Conservation (phyloP, 257 asterid genomes). For the Solanum medicagineum region DNA sequence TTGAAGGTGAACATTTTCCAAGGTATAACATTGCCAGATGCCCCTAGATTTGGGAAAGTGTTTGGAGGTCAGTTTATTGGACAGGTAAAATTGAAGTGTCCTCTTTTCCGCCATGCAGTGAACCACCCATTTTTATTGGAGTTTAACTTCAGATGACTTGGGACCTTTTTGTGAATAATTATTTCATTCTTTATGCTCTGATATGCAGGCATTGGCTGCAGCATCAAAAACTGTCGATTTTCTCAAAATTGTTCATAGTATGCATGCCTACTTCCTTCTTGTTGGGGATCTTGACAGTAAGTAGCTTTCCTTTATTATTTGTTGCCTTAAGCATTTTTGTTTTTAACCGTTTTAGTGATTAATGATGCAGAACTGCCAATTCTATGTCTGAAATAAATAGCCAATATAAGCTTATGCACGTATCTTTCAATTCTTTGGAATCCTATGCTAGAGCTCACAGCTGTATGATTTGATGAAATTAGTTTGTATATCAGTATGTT, state of each 20-base stretch:
- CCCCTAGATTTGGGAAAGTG: constrained; percentile 85
- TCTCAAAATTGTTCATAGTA: constrained; percentile 83
- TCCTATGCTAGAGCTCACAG: neutral
- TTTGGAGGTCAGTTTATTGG: constrained; percentile 99
- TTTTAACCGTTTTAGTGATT: neutral
- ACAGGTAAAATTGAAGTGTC: constrained; percentile 45
- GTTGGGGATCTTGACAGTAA: constrained; percentile 73
- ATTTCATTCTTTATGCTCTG: neutral
- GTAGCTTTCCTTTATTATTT: constrained; percentile 10
- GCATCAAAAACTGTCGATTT: constrained; percentile 92
- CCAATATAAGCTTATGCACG: neutral
- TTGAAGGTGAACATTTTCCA: constrained; percentile 65
- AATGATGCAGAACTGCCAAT: neutral
- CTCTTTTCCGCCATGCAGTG: neutral
- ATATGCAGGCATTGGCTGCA: constrained; percentile 94
- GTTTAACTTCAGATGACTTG: neutral
- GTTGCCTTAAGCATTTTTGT: neutral
- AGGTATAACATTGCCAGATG: constrained; percentile 93
- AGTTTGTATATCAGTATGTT: neutral
- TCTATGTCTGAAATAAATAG: neutral
- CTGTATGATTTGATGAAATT: neutral
- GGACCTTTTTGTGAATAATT: constrained; percentile 1
- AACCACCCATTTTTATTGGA: neutral
- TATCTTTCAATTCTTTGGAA: neutral
- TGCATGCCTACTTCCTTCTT: constrained; percentile 90